Evolutionary conservation across 768 basidiomycete species (phyloP).

Genomic region (Dentipellis sp.): DNA sequence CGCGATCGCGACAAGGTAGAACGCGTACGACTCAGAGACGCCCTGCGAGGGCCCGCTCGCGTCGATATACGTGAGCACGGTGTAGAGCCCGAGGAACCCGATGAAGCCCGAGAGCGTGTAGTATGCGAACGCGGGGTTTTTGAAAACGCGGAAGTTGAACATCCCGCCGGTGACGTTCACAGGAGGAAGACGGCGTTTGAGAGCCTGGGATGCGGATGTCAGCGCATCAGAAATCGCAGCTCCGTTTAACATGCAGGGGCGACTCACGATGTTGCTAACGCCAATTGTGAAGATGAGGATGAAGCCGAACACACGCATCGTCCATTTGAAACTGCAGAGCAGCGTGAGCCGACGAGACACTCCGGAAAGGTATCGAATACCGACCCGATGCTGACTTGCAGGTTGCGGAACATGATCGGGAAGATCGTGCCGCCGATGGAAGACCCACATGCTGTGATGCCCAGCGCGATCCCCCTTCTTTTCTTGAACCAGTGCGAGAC

Average conservation of each 20-base stretch:
- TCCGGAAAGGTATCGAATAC: not conserved
- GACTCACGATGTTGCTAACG: constrained; percentile 40
- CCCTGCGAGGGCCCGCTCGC: constrained; percentile 44
- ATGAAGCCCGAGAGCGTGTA: constrained; percentile 51
- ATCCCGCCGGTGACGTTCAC: constrained; percentile 45
- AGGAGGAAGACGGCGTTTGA: constrained; percentile 43
- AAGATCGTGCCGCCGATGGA: constrained; percentile 62
- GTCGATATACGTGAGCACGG: constrained; percentile 56
- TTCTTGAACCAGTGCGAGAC: constrained; percentile 70
- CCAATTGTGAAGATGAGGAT: constrained; percentile 45
- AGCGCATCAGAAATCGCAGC: constrained; percentile 12
- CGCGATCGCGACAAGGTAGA: constrained; percentile 59
- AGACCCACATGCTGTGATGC: constrained; percentile 54
- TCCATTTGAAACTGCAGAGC: constrained; percentile 57
- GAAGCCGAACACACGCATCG: constrained; percentile 62
- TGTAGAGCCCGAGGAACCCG: constrained; percentile 63
- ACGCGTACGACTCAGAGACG: constrained; percentile 38
- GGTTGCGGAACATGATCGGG: constrained; percentile 49
- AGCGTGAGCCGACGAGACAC: too few species aligned
- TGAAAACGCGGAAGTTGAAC: constrained; percentile 50
- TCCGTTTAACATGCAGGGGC: not conserved
- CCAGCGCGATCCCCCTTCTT: constrained; percentile 46
- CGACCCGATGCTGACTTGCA: constrained; percentile 48
- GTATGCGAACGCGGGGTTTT: constrained; percentile 39
- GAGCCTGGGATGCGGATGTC: constrained; percentile 9